These are phyloP conservation scores for Withania somnifera DNA, from an alignment of 305 asterid species.

Conservation along the genomic window DNA sequence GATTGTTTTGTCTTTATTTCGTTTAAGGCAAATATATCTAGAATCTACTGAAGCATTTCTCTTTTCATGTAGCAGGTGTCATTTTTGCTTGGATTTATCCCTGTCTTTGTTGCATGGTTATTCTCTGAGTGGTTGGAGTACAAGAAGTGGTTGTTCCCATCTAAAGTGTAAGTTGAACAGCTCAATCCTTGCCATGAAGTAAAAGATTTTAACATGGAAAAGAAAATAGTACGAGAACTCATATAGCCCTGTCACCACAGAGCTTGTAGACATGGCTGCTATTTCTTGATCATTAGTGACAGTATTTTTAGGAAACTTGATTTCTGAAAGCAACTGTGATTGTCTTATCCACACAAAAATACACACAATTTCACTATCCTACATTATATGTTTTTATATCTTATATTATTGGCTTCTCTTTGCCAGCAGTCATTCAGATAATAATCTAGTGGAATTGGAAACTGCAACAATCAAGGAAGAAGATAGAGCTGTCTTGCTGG, in stretches of 20 bases:
- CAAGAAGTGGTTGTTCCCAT: conserved; percentile 42
- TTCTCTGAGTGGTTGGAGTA: conserved; percentile 81
- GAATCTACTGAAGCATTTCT: not conserved
- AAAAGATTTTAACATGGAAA: too few relatives aligned
- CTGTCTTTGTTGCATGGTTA: conserved; percentile 70
- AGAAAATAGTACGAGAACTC: not conserved
- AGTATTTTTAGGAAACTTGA: not conserved
- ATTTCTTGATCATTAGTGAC: not conserved
- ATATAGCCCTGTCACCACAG: not conserved
- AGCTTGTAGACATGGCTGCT: not conserved
- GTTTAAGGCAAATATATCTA: not conserved
- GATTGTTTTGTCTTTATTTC: not conserved
- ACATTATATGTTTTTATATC: not conserved
- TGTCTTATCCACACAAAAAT: not conserved
- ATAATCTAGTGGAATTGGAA: conserved; percentile 53
- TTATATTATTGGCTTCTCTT: conserved; percentile 11
- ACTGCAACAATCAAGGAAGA: conserved; percentile 57
- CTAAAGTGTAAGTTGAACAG: conserved; percentile 62
- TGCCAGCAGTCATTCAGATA: conserved; percentile 74
- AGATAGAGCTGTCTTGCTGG: conserved; percentile 64
- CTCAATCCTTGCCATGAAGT: not conserved
- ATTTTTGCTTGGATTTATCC: conserved; percentile 74
- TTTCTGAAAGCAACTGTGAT: not conserved
- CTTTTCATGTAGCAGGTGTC: conserved; percentile 54
- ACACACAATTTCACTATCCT: not conserved